phyloP scores from a whole-genome alignment of 768 basidiomycete genomes.

The Suillus cothurnatus region DNA sequence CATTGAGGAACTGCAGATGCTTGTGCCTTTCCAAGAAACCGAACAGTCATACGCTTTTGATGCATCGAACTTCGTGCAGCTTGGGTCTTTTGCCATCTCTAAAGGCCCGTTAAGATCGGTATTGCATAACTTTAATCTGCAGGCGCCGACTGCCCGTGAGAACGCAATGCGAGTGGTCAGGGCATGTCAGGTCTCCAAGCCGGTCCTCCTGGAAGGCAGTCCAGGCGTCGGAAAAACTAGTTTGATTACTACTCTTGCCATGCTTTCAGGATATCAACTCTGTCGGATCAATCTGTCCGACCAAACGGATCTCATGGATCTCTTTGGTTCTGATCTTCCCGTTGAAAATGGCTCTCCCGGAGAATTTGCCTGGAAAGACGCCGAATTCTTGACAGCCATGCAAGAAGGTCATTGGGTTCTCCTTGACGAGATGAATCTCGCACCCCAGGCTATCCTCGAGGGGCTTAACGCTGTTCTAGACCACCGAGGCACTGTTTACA shows the following conservation, averaged over 20 bases:
- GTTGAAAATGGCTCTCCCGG: slow-evolving; percentile 89
- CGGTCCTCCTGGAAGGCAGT: slow-evolving; percentile 94
- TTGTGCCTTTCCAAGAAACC: slow-evolving; percentile 49
- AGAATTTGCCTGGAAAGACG: slow-evolving; percentile 97
- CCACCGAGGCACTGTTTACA: slow-evolving; percentile 92
- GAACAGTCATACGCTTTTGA: slow-evolving; percentile 36
- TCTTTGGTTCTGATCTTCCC: slow-evolving; percentile 96
- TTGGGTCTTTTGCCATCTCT: slow-evolving; percentile 76
- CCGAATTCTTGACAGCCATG: slow-evolving; percentile 90
- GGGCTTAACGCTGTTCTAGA: slow-evolving; percentile 96
- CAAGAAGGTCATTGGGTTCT: slow-evolving; percentile 98
- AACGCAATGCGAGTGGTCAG: slow-evolving; percentile 89
- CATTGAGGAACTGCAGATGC: slow-evolving; percentile 48
- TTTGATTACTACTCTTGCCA: slow-evolving; percentile 84
- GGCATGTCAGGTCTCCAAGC: slow-evolving; percentile 87
- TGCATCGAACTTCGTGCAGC: slow-evolving; percentile 43
- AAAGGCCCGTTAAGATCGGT: slow-evolving; percentile 50
- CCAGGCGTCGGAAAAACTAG: slow-evolving; percentile 99
- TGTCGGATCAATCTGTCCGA: slow-evolving; percentile 97
- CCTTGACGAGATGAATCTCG: slow-evolving; percentile 98
- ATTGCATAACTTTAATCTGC: slow-evolving; percentile 67
- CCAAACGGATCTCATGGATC: slow-evolving; percentile 94
- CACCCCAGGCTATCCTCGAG: slow-evolving; percentile 94
- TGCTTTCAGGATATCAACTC: slow-evolving; percentile 72
- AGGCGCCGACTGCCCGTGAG: slow-evolving; percentile 84